phyloP scores from a whole-genome alignment of 768 basidiomycete species.

The Artomyces pyxidatus region DNA sequence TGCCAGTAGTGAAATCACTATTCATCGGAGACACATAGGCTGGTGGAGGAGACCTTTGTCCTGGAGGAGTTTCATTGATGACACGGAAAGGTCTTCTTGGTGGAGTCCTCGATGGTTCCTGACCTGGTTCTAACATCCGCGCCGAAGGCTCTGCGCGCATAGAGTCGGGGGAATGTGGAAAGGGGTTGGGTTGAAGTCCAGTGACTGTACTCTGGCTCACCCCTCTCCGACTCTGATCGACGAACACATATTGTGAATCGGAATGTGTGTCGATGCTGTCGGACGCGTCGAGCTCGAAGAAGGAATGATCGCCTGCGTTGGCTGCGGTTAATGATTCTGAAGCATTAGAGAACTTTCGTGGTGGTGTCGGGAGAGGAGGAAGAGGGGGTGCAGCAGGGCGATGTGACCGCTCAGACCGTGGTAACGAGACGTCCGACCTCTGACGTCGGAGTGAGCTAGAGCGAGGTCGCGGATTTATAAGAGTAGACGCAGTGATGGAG shows the following conservation, averaged over 20 bases:
- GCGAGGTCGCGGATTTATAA: slow-evolving; percentile 8
- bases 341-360: neutral
- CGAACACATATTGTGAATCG: slow-evolving; percentile 10
- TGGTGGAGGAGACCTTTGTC: slow-evolving; percentile 7
- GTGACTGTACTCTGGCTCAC: neutral
- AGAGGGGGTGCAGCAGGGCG: slow-evolving; percentile 4
- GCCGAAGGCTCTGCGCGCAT: neutral
- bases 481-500: neutral
- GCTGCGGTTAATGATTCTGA: neutral
- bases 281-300: neutral
- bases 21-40: neutral
- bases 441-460: slow-evolving; percentile 9
- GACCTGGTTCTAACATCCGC: neutral
- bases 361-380: slow-evolving; percentile 4
- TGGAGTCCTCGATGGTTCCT: slow-evolving; percentile 3
- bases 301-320: neutral
- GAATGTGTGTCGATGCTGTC: neutral
- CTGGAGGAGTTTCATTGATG: slow-evolving; percentile 4
- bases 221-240: neutral
- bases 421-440: slow-evolving; percentile 11
- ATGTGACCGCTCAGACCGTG: slow-evolving; percentile 12
- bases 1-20: neutral
- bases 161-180: neutral
- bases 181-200: neutral
- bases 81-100: slow-evolving; percentile 8